Evolutionary conservation across 1,284 basidiomycete genomes (phyloP).

Genomic region (Athelia sp.): DNA sequence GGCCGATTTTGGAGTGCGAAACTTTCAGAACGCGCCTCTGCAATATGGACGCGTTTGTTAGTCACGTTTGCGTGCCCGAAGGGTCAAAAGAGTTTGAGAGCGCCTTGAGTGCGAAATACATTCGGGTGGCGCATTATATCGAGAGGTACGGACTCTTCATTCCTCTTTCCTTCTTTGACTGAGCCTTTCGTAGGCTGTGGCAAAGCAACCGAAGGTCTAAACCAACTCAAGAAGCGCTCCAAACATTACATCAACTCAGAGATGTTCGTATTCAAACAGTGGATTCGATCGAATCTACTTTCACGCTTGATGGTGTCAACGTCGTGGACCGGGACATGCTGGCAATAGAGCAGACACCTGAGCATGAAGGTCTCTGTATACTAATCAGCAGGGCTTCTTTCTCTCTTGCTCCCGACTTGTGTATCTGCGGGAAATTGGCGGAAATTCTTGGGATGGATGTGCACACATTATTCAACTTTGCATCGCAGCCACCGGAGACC

Average conservation of each 20-base stretch:
- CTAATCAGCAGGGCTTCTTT: too few relatives aligned
- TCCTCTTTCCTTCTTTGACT: background rate
- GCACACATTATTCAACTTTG: too few relatives aligned
- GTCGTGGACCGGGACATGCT: too few relatives aligned
- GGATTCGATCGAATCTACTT: background rate
- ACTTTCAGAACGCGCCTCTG: background rate
- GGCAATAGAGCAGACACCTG: too few relatives aligned
- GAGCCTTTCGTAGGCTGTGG: background rate
- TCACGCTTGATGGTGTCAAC: background rate
- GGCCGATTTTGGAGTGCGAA: background rate
- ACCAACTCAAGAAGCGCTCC: background rate
- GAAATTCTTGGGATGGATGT: too few relatives aligned
- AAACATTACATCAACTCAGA: background rate
- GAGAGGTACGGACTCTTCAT: background rate
- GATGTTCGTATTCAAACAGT: background rate
- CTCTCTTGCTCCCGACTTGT: too few relatives aligned
- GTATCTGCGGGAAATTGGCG: too few relatives aligned
- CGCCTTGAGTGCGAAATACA: background rate
- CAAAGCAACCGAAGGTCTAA: background rate
- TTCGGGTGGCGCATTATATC: background rate
- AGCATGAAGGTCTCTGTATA: too few relatives aligned
- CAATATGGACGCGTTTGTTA: background rate
- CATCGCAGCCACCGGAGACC: too few relatives aligned
- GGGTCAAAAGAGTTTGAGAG: background rate
- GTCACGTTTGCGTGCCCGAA: background rate